Evolutionary conservation across 139 green algal species (phyloP), one percentile per base, ranked within the genome.

Genomic region (Chlorella sorokiniana): DNA sequence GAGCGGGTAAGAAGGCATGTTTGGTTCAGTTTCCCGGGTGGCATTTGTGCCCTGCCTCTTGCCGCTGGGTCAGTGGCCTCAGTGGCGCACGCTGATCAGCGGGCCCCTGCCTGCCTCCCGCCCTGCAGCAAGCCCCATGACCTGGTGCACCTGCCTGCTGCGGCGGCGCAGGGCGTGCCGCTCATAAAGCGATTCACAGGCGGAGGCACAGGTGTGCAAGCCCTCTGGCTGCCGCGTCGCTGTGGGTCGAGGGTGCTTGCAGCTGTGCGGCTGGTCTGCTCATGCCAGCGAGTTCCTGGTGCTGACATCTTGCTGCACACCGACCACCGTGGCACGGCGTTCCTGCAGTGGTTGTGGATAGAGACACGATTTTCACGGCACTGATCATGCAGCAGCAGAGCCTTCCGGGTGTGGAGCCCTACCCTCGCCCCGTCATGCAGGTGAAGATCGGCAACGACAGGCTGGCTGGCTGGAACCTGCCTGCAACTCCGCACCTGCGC

Each of bases 151-250:
- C 31, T 91, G 27, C 48, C 81, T 0, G 51, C 83, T 56, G 94
- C 91, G 2, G 52, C 78, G 3, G n/a, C 86, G 18, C 54, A 67
- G 14, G 74, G 81, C 4, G 81, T 98, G 1, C 86, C 86, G 52
- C 78, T 97, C 38, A 92, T 99, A 71, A 91, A 91, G 52, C 89
- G 96, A 2, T 99, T 98, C 86, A 98, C 90, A 4, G 96, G 96
- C 1, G 96, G 96, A 4, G 96, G 96, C n/a, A 99, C 96, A 56
- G 73, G 73, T 37, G 48, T 31, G 44, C 23, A 37, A 29, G 16
- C 16, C n/a, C n/a, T n/a, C n/a, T n/a, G n/a, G n/a, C n/a, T n/a
- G n/a, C n/a, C n/a, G n/a, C n/a, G n/a, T n/a, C n/a, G n/a, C n/a
- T n/a, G n/a, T n/a, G n/a, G n/a, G n/a, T n/a, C n/a, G n/a, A n/a